Conservation (phyloP, 768 basidiomycete genomes). For the Xerocomellus chrysenteron region DNA sequence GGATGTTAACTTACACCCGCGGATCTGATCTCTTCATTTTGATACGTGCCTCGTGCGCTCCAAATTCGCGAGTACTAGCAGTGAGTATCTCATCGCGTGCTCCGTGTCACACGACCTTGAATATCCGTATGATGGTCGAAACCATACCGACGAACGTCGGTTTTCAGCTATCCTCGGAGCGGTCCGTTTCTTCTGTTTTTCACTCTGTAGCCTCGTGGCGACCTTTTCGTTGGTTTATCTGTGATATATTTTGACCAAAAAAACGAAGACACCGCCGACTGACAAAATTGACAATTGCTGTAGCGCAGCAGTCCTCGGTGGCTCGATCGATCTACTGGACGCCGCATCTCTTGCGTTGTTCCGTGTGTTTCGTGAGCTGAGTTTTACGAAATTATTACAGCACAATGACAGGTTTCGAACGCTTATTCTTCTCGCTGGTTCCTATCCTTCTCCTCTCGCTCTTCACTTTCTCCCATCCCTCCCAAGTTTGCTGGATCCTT, state of each 20-base stretch:
- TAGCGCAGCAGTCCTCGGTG: conserved; percentile 10
- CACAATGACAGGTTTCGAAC: conserved; percentile 21
- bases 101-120: conserved; percentile 1
- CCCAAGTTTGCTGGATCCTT: neutral
- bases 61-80: neutral
- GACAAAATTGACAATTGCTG: conserved; percentile 20
- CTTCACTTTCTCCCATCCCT: conserved; percentile 3
- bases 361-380: conserved; percentile 21
- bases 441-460: conserved; percentile 1
- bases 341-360: conserved; percentile 18
- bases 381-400: conserved; percentile 36
- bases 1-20: conserved; percentile 28
- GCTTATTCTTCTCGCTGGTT: conserved; percentile 12
- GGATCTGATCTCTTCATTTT: conserved; percentile 29
- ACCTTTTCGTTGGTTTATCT: conserved; percentile 4
- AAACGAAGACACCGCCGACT: conserved; percentile 6
- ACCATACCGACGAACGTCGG: neutral
- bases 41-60: conserved; percentile 27
- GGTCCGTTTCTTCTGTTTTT: neutral
- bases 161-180: neutral
- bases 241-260: conserved; percentile 3
- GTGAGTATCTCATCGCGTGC: conserved; percentile 11
- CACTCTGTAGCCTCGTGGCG: neutral
- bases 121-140: neutral
- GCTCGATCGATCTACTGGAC: conserved; percentile 5